Evolutionary conservation across 1,284 basidiomycete species (phyloP), one percentile per base, ranked within the genome.

Genomic region (Papiliotrema fonsecae): DNA sequence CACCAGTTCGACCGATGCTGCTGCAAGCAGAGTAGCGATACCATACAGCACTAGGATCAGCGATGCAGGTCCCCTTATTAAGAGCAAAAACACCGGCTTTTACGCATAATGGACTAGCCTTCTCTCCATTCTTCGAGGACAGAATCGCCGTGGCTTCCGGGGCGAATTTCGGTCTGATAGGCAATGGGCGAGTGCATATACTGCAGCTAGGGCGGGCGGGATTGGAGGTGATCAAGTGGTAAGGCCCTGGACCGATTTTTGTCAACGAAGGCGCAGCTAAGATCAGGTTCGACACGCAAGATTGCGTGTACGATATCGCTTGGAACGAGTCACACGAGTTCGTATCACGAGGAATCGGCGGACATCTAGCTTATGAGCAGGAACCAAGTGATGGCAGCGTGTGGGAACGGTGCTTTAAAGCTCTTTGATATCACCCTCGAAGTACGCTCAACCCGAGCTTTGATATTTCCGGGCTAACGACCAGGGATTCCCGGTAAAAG

Each of bases 301-400:
- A 97, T 67, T 90, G 87, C 0, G 76, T 97, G 2, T 97, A 89
- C 70, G 92, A 94, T 63, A 74, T 91, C 28, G 89, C 90, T 0
- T 96, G 91, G 87, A 89, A 86, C 39, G 91, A 97, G 73, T 70
- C 85, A 27, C 90, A 97, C 73, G 93, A 97, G 77, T 93, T 75
- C 59, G 59, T 78, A 14, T 75, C 45, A 47, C 70, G 30, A 72
- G 9, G 35, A 9, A 37, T 19, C 11, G 35, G 11, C 11, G 19
- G 28, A 37, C 11, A 24, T 11, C 34, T 21, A 16, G 36, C 44
- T 47, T 38, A 50, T 26, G 1, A 19, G n/a, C 49, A 66, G 64
- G 37, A 69, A 96, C 66, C 93, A 97, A 67, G 75, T 97, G 30
- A 85, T 87, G 0, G 85, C 89, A 1, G 88, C 82, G 0, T 90